Conservation (phyloP, 768 basidiomycete genomes). For the Tylopilus intermedius region DNA sequence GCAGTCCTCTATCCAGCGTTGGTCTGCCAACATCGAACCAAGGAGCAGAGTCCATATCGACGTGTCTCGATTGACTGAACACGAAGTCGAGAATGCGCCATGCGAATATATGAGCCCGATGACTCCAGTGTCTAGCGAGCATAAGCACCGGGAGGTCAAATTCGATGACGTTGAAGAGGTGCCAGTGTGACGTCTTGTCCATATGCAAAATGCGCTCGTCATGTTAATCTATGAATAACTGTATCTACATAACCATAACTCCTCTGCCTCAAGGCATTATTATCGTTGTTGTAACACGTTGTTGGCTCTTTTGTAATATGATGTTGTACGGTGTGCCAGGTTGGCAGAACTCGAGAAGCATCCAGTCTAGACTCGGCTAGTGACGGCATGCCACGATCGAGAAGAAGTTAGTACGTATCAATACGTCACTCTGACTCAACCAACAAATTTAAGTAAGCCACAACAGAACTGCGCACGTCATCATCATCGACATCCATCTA, state of each 20-base stretch:
- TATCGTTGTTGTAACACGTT: no score
- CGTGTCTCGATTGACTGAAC: neutral
- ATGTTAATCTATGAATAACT: neutral
- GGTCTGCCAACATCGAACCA: neutral
- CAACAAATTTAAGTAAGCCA: neutral
- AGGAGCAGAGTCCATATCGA: conserved; percentile 6
- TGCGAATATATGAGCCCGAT: neutral
- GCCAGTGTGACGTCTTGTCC: neutral
- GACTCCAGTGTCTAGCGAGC: neutral
- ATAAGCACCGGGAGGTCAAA: neutral
- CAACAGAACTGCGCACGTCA: neutral
- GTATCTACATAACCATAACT: neutral
- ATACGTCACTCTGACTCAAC: neutral
- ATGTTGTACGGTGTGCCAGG: no score
- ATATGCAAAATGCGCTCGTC: neutral
- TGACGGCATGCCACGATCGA: neutral
- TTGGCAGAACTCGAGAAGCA: no score
- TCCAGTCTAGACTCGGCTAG: neutral
- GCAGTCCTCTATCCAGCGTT: neutral
- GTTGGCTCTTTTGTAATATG: no score
- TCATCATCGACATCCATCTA: neutral
- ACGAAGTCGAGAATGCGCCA: neutral
- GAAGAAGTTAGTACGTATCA: neutral
- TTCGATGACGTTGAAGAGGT: neutral
- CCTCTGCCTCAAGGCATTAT: no score